phyloP scores from a whole-genome alignment of 140 eudicot genomes.

The Ambrosia hybrid region DNA sequence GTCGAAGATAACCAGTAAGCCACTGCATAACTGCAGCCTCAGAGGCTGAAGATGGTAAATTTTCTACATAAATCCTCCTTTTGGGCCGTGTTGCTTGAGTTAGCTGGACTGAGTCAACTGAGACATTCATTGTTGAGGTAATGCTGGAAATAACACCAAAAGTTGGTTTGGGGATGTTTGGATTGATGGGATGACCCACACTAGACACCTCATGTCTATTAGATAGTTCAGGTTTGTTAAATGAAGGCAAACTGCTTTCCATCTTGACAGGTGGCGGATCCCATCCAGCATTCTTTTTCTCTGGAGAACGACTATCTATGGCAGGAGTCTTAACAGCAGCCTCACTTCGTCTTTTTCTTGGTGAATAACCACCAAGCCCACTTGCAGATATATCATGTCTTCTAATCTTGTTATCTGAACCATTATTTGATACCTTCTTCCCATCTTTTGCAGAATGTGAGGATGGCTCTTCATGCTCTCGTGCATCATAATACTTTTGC shows the following conservation, averaged over 20 bases:
- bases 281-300: constrained; percentile 63
- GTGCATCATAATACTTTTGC: constrained; percentile 42
- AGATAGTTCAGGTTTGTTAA: constrained; percentile 38
- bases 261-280: constrained; percentile 50
- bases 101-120: constrained; percentile 83
- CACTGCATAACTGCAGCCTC: constrained; percentile 74
- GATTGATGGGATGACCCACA: constrained; percentile 27
- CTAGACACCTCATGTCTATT: constrained; percentile 34
- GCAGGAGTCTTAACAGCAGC: constrained; percentile 79
- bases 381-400: constrained; percentile 60
- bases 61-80: constrained; percentile 94
- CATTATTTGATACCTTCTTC: constrained; percentile 51
- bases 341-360: constrained; percentile 88
- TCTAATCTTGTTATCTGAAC: constrained; percentile 49
- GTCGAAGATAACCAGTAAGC: constrained; percentile 61
- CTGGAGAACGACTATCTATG: constrained; percentile 74
- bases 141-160: constrained; percentile 41
- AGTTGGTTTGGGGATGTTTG: constrained; percentile 38
- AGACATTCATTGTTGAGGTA: constrained; percentile 44
- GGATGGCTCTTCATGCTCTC: constrained; percentile 47
- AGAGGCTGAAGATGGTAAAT: constrained; percentile 71
- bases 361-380: constrained; percentile 95
- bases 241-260: constrained; percentile 33
- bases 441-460: constrained; percentile 59
- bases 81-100: constrained; percentile 96